A percentile compares a stretch with the other conserved stretches of the same genome.
Conservation (phyloP, 2,329 filamentous ascomycete genomes). For the Didymosphaeria variabile region DNA sequence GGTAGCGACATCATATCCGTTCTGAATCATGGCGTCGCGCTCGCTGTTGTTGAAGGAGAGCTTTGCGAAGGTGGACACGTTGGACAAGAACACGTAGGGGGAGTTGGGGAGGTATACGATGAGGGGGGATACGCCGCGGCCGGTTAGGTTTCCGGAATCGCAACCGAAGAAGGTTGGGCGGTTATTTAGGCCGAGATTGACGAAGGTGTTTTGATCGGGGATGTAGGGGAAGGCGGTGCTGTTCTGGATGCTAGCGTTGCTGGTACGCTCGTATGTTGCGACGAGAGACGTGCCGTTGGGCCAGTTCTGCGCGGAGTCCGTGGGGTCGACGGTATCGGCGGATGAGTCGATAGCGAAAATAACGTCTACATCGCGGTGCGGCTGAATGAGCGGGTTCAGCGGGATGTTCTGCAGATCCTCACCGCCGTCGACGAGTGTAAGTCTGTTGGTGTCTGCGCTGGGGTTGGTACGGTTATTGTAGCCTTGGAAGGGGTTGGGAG, state of each 20-base stretch:
- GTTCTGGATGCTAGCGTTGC: conserved; percentile 66
- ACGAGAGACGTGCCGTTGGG: conserved; percentile 80
- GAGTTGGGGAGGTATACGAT: conserved; percentile 89
- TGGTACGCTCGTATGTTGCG: conserved; percentile 75
- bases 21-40: conserved; percentile 83
- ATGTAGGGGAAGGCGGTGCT: conserved; percentile 76
- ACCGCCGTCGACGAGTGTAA: conserved; percentile 82
- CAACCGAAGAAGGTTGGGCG: conserved; percentile 85
- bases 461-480: conserved; percentile 69
- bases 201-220: conserved; percentile 78
- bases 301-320: conserved; percentile 64
- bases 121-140: conserved; percentile 65
- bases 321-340: conserved; percentile 67
- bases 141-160: conserved; percentile 69
- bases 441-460: conserved; percentile 61
- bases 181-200: conserved; percentile 78
- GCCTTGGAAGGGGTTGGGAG: conserved; percentile 77
- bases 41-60: conserved; percentile 68
- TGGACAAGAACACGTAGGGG: conserved; percentile 79
- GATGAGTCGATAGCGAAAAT: conserved; percentile 84
- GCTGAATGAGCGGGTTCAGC: conserved; percentile 78
- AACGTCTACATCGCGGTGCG: conserved; percentile 75
- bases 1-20: conserved; percentile 85
- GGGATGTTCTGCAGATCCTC: conserved; percentile 83
- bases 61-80: conserved; percentile 78